A percentile compares a stretch with the other conserved stretches of the same genome.
Conservation (phyloP, 1,284 basidiomycete species). For the Ceratorhiza oryzae-sativae region DNA sequence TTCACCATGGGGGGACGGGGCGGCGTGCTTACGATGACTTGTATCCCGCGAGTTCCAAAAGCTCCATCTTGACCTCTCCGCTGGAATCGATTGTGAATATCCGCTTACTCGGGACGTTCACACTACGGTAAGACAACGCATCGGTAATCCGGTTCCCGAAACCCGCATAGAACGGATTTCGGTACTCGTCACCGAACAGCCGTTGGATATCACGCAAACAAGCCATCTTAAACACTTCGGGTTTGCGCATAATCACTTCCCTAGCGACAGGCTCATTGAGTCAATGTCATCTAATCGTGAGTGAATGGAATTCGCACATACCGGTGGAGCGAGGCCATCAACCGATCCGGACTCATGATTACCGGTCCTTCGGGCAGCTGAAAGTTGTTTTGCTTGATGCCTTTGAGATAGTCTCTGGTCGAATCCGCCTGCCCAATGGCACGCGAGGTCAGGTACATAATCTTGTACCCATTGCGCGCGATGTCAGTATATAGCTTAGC, state of each 20-base stretch:
- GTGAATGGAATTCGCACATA: slow-evolving; percentile 51
- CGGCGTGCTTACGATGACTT: slow-evolving; percentile 80
- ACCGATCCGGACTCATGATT: slow-evolving; percentile 97
- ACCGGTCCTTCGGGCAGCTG: slow-evolving; percentile 97
- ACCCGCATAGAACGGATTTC: slow-evolving; percentile 93
- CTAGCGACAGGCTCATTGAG: slow-evolving; percentile 53
- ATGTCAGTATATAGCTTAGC: slow-evolving; percentile 99
- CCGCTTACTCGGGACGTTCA: slow-evolving; percentile 91
- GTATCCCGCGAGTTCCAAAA: slow-evolving; percentile 94
- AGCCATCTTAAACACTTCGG: slow-evolving; percentile 99
- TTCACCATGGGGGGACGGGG: slow-evolving; percentile 9
- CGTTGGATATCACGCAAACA: slow-evolving; percentile 96
- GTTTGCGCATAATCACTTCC: slow-evolving; percentile 98
- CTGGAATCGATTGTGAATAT: slow-evolving; percentile 98
- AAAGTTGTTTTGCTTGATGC: slow-evolving; percentile 95
- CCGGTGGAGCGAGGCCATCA: slow-evolving; percentile 96
- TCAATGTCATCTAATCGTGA: neutral
- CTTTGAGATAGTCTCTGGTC: slow-evolving; percentile 93
- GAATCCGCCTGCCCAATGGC: slow-evolving; percentile 99
- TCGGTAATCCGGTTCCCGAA: slow-evolving; percentile 99
- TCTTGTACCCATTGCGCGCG: slow-evolving; percentile 94
- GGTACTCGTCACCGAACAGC: slow-evolving; percentile 77
- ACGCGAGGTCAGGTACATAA: slow-evolving; percentile 97
- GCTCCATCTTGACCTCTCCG: slow-evolving; percentile 97
- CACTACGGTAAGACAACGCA: slow-evolving; percentile 94